These are phyloP conservation scores for Fusarium concolor DNA, from an alignment of 2,329 filamentous ascomycete species.

Conservation along the genomic window DNA sequence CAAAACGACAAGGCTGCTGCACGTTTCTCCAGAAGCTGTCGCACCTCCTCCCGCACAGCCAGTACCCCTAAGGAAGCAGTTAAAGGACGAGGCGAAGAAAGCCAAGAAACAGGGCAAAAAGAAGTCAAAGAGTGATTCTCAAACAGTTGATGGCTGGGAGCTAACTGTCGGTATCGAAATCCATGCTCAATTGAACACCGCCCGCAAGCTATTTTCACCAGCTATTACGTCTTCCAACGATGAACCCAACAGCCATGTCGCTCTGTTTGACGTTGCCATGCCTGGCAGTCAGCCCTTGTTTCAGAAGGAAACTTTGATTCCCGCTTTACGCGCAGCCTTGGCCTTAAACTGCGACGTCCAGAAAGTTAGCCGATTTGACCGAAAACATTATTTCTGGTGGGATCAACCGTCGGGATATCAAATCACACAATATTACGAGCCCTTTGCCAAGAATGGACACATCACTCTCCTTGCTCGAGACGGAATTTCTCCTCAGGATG, in stretches of 20 bases:
- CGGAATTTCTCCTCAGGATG: conserved; percentile 81
- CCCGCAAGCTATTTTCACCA: conserved; percentile 87
- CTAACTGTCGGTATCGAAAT: conserved; percentile 97
- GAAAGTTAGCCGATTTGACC: conserved; percentile 83
- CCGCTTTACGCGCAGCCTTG: conserved; percentile 89
- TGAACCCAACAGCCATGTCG: conserved; percentile 85
- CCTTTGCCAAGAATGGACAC: conserved; percentile 75
- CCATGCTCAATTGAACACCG: conserved; percentile 93
- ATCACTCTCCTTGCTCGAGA: conserved; percentile 80
- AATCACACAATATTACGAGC: conserved; percentile 94
- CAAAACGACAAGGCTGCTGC: conserved; percentile 45
- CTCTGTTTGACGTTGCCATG: conserved; percentile 88
- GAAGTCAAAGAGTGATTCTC: conserved; percentile 58
- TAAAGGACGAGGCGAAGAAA: conserved; percentile 78
- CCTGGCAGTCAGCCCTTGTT: conserved; percentile 91
- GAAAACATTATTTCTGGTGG: conserved; percentile 99
- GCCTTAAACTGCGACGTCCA: conserved; percentile 86
- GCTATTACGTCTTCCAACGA: conserved; percentile 74
- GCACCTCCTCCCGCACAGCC: conserved; percentile 36
- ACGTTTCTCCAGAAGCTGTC: conserved; percentile 47
- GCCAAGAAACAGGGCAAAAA: conserved; percentile 72
- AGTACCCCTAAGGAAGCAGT: conserved; percentile 74
- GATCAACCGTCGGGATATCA: conserved; percentile 97
- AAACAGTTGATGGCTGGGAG: conserved; percentile 80
- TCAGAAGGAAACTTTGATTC: conserved; percentile 84